Conservation (phyloP, 257 asterid genomes). For the Lantana camara region DNA sequence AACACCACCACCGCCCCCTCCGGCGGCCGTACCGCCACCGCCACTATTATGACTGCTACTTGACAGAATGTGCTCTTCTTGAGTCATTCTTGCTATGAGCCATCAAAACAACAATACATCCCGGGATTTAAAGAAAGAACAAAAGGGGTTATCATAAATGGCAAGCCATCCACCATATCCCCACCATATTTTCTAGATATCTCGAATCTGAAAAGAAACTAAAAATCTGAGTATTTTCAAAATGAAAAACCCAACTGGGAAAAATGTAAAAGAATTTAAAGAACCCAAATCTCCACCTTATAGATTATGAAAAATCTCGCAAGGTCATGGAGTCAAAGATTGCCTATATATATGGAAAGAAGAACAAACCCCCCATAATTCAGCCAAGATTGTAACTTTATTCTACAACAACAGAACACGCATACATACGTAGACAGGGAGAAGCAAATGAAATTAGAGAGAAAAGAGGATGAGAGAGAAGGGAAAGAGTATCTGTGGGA, state of each 20-base stretch:
- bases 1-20: slow-evolving; percentile 21
- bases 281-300: slow-evolving; percentile 20
- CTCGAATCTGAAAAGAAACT: slow-evolving; percentile 38
- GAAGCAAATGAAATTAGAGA: background rate
- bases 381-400: slow-evolving; percentile 39
- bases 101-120: slow-evolving; percentile 31
- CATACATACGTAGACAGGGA: slow-evolving; percentile 4
- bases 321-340: slow-evolving; percentile 22
- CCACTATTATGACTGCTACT: slow-evolving; percentile 25
- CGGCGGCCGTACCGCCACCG: slow-evolving; percentile 25
- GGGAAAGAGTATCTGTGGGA: slow-evolving; percentile 33
- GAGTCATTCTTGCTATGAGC: slow-evolving; percentile 47
- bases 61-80: slow-evolving; percentile 45
- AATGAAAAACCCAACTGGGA: slow-evolving; percentile 9
- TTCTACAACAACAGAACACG: background rate
- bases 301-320: slow-evolving; percentile 32
- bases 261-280: slow-evolving; percentile 20
- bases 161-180: slow-evolving; percentile 37
- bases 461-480: background rate
- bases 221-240: slow-evolving; percentile 27
- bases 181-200: slow-evolving; percentile 31
- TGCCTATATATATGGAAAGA: slow-evolving; percentile 36
- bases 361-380: slow-evolving; percentile 32
- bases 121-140: slow-evolving; percentile 29
- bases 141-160: slow-evolving; percentile 23